A percentile compares a stretch with the other conserved stretches of the same genome.
Evolutionary conservation across 495 filamentous ascomycete species (phyloP).

Genomic region (Sordaria brevicollis): DNA sequence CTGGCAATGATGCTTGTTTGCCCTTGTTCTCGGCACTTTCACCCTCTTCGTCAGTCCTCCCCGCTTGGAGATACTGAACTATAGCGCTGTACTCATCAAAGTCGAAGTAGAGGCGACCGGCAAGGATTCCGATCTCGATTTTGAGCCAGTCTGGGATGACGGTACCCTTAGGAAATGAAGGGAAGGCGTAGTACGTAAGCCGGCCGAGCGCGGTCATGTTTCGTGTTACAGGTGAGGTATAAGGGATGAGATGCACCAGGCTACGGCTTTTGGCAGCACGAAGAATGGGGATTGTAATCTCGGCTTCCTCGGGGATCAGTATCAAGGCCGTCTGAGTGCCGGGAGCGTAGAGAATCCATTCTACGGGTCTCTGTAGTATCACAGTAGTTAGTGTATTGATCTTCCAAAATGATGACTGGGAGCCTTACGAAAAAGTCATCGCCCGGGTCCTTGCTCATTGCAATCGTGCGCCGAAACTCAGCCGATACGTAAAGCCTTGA

Average conservation of each 20-base stretch:
- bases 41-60: neutral
- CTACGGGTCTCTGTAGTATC: slow-evolving; percentile 22
- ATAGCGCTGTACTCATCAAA: slow-evolving; percentile 23
- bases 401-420: neutral
- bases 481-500: slow-evolving; percentile 21
- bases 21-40: neutral
- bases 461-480: slow-evolving; percentile 18
- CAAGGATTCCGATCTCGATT: slow-evolving; percentile 45
- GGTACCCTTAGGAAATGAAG: slow-evolving; percentile 27
- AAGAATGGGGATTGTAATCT: slow-evolving; percentile 32
- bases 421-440: slow-evolving; percentile 21
- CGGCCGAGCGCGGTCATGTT: slow-evolving; percentile 44
- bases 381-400: neutral
- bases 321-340: slow-evolving; percentile 30
- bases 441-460: neutral
- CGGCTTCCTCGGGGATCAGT: slow-evolving; percentile 44
- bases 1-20: neutral
- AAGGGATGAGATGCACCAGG: slow-evolving; percentile 28
- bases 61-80: neutral
- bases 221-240: slow-evolving; percentile 42
- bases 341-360: slow-evolving; percentile 24
- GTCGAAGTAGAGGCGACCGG: slow-evolving; percentile 46
- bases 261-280: slow-evolving; percentile 10
- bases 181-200: slow-evolving; percentile 37
- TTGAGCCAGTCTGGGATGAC: slow-evolving; percentile 32